phyloP scores from a whole-genome alignment of 768 basidiomycete species.

The Zangia roseola region DNA sequence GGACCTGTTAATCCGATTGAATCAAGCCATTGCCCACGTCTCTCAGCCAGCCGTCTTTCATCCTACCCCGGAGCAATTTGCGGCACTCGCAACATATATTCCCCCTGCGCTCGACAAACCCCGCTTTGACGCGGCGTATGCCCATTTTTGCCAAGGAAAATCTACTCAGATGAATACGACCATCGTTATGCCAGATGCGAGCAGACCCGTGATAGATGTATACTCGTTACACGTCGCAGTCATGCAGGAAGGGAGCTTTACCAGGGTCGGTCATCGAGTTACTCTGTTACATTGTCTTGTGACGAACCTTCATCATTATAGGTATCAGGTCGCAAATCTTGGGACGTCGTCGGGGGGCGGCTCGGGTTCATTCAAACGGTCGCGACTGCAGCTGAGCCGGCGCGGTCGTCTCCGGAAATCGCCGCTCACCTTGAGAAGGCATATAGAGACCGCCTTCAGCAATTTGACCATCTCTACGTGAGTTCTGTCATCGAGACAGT shows the following conservation, averaged over 20 bases:
- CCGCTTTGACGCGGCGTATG: slow-evolving; percentile 29
- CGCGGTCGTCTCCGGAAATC: slow-evolving; percentile 25
- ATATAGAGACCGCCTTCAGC: slow-evolving; percentile 30
- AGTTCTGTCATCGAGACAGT: slow-evolving; percentile 31
- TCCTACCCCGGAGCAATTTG: slow-evolving; percentile 23
- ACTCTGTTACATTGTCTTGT: slow-evolving; percentile 1
- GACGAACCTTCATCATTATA: slow-evolving; percentile 8
- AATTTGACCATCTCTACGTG: slow-evolving; percentile 34
- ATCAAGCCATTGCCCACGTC: slow-evolving; percentile 27
- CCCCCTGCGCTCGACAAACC: slow-evolving; percentile 30
- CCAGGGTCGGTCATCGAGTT: slow-evolving; percentile 22
- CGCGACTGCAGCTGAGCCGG: slow-evolving; percentile 20
- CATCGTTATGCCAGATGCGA: slow-evolving; percentile 30
- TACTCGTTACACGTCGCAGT: slow-evolving; percentile 31
- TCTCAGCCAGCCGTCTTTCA: slow-evolving; percentile 14
- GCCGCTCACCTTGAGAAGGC: slow-evolving; percentile 26
- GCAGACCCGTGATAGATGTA: slow-evolving; percentile 26
- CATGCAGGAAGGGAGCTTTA: slow-evolving; percentile 32
- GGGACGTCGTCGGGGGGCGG: slow-evolving; percentile 27
- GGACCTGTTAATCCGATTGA: slow-evolving; percentile 25
- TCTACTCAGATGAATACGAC: slow-evolving; percentile 25
- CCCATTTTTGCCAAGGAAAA: slow-evolving; percentile 29
- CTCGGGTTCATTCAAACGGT: slow-evolving; percentile 26
- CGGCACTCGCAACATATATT: slow-evolving; percentile 26
- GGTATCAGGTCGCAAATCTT: slow-evolving; percentile 27